Evolutionary conservation across 2,329 filamentous ascomycete genomes (phyloP).

Genomic region (Diaporthe velutina): DNA sequence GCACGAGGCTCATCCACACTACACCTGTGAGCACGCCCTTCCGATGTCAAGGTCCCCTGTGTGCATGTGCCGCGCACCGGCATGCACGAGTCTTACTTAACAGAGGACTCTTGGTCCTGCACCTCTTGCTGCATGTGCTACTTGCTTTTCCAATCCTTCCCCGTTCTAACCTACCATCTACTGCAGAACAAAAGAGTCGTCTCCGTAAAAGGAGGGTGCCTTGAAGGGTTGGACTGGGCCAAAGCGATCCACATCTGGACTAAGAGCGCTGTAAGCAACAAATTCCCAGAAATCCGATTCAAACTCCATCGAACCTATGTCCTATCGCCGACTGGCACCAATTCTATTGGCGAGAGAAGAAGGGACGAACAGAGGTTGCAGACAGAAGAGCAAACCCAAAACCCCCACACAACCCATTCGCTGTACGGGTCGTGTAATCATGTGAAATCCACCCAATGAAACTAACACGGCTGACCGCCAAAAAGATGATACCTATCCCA

Average conservation of each 20-base stretch:
- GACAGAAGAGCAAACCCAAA: no score
- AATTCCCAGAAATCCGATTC: background rate
- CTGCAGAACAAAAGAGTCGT: conserved; percentile 68
- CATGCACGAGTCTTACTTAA: background rate
- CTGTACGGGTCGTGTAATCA: background rate
- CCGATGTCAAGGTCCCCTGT: background rate
- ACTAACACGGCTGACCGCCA: background rate
- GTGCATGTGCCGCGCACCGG: background rate
- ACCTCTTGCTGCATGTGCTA: background rate
- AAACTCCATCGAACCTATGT: background rate
- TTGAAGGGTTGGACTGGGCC: conserved; percentile 73
- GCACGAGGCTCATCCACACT: conserved; percentile 74
- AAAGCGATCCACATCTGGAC: conserved; percentile 77
- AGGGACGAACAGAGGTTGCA: no score
- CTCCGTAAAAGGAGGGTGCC: conserved; percentile 76
- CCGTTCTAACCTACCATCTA: background rate
- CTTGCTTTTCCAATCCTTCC: background rate
- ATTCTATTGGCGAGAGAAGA: no score
- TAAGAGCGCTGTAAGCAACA: conserved; percentile 53
- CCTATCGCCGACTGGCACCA: no score
- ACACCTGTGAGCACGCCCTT: conserved; percentile 60
- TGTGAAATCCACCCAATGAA: no score
- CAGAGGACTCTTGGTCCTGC: background rate
- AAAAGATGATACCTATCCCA: conserved; percentile 76
- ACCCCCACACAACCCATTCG: background rate